Conservation (phyloP, 495 filamentous ascomycete species). For the Geoglossum glabrum region DNA sequence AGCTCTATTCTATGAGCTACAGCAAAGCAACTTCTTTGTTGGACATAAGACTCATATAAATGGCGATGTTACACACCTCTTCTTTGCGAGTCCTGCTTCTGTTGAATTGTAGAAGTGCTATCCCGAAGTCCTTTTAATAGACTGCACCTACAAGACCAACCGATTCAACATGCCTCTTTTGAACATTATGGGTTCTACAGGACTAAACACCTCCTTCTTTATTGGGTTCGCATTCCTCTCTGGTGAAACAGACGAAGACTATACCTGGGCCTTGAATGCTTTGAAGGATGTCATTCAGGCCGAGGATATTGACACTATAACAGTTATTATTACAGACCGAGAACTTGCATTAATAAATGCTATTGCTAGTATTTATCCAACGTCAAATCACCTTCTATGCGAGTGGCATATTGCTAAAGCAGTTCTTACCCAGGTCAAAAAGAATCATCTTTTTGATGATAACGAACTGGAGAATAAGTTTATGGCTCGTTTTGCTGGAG, state of each 20-base stretch:
- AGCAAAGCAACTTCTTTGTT: background rate
- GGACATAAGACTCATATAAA: background rate
- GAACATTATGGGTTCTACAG: constrained; percentile 5
- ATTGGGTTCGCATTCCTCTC: constrained; percentile 5
- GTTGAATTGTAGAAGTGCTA: background rate
- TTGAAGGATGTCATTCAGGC: background rate
- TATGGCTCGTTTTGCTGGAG: background rate
- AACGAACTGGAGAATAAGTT: background rate
- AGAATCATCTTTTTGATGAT: background rate
- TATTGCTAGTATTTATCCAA: background rate
- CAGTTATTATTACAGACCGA: background rate
- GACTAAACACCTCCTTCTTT: constrained; percentile 4
- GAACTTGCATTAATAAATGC: background rate
- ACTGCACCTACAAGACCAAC: constrained; percentile 11
- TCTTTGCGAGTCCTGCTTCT: background rate
- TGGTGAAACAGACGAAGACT: constrained; percentile 3
- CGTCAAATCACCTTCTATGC: background rate
- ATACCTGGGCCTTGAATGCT: background rate
- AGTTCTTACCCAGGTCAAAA: background rate
- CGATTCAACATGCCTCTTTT: constrained; percentile 10
- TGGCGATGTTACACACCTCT: background rate
- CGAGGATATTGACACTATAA: background rate
- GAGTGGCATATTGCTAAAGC: background rate
- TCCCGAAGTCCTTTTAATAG: constrained; percentile 7
- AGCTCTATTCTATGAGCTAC: background rate